Evolutionary conservation across 2,329 filamentous ascomycete genomes (phyloP).

Genomic region (Septoria petroselini): DNA sequence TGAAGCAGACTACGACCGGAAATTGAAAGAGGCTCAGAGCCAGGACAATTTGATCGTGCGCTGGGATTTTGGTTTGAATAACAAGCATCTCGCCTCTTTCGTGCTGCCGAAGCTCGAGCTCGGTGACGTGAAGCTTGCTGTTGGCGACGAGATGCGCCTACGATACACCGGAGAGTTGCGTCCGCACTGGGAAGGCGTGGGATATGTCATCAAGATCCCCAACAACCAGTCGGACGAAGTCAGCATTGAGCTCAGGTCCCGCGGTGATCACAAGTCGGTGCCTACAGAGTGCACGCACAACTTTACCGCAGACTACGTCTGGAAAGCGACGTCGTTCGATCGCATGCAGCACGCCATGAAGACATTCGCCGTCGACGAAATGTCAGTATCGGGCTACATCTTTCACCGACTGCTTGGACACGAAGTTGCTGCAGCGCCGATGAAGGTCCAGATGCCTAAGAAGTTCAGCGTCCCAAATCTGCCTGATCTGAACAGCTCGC

Average conservation of each 20-base stretch:
- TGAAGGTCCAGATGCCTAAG: constrained; percentile 93
- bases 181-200: constrained; percentile 91
- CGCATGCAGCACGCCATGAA: constrained; percentile 99
- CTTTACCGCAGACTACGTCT: constrained; percentile 98
- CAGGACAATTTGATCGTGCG: constrained; percentile 92
- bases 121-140: constrained; percentile 94
- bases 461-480: constrained; percentile 95
- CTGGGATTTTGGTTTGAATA: constrained; percentile 94
- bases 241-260: constrained; percentile 87
- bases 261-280: constrained; percentile 92
- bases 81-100: constrained; percentile 94
- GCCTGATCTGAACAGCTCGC: constrained; percentile 90
- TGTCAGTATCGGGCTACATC: constrained; percentile 97
- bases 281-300: constrained; percentile 96
- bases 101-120: constrained; percentile 95
- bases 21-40: constrained; percentile 95
- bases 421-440: constrained; percentile 87
- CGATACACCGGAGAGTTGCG: constrained; percentile 94
- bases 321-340: constrained; percentile 99
- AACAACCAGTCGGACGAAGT: constrained; percentile 99
- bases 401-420: constrained; percentile 96
- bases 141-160: constrained; percentile 96
- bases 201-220: constrained; percentile 98
- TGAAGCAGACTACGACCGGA: constrained; percentile 98
- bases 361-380: constrained; percentile 94